Percentiles rank a stretch among this genome's conserved stretches.
These are phyloP conservation scores for Xylaria sp. DNA, from an alignment of 2,329 filamentous ascomycete genomes.

Conservation along the genomic window DNA sequence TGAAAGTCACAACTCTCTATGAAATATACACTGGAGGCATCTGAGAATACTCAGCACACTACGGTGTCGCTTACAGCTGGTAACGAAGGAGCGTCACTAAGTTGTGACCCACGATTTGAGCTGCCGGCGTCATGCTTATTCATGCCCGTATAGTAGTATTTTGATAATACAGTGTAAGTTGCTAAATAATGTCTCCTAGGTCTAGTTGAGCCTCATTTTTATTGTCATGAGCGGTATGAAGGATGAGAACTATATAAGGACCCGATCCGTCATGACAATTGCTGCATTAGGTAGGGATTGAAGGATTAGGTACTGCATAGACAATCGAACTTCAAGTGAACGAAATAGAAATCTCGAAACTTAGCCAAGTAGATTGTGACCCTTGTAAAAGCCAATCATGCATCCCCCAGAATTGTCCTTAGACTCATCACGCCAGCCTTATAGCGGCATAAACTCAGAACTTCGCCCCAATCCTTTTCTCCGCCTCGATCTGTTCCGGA, in stretches of 20 bases:
- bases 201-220: neutral
- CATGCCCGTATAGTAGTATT: neutral
- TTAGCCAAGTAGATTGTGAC: neutral
- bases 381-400: constrained; percentile 8
- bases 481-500: constrained; percentile 49
- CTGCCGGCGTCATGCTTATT: neutral
- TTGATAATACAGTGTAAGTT: neutral
- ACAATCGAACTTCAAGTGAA: neutral
- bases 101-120: neutral
- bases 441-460: constrained; percentile 16
- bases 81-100: neutral
- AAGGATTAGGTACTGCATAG: neutral
- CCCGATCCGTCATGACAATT: neutral
- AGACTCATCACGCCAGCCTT: neutral
- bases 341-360: constrained; percentile 16
- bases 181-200: neutral
- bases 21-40: neutral
- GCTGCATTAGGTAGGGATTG: neutral
- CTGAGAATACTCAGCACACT: neutral
- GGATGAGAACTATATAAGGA: neutral
- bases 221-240: neutral
- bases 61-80: neutral
- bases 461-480: constrained; percentile 38
- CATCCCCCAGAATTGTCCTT: neutral
- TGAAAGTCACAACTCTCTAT: neutral